Percentiles rank a stretch among this genome's conserved stretches.
Evolutionary conservation across 148 eudicot genomes (phyloP).

Genomic region (Linanthus parryae): DNA sequence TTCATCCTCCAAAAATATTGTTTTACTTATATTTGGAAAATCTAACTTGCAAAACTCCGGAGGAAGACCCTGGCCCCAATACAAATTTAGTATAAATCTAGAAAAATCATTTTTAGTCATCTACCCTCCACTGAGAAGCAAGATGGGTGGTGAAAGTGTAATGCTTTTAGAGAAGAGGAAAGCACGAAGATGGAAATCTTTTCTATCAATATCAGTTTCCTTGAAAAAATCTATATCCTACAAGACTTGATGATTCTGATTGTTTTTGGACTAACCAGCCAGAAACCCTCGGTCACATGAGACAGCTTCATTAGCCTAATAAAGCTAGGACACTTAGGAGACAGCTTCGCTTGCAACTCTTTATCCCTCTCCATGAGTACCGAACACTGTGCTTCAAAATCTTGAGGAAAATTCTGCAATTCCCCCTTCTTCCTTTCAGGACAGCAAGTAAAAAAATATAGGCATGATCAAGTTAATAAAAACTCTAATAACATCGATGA

Average conservation of each 20-base stretch:
- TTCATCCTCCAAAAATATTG: conserved; percentile 17
- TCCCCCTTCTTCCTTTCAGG: background rate
- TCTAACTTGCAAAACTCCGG: conserved; percentile 6
- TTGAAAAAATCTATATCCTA: no score
- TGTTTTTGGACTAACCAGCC: conserved; percentile 8
- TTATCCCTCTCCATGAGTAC: conserved; percentile 6
- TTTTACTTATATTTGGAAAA: conserved; percentile 8
- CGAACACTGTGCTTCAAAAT: background rate
- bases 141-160: no score
- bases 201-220: no score
- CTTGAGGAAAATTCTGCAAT: background rate
- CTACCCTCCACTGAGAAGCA: no score
- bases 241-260: no score
- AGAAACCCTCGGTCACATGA: conserved; percentile 8
- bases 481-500: background rate
- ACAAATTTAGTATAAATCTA: background rate
- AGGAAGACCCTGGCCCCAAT: conserved; percentile 20
- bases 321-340: conserved; percentile 11
- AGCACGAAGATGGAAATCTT: no score
- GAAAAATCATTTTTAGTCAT: background rate
- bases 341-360: conserved; percentile 1
- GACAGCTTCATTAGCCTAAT: conserved; percentile 12
- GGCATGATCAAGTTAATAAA: background rate
- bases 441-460: background rate
- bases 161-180: no score